These are phyloP conservation scores for Tilletia indica DNA, from an alignment of 1,284 basidiomycete genomes.

Conservation along the genomic window DNA sequence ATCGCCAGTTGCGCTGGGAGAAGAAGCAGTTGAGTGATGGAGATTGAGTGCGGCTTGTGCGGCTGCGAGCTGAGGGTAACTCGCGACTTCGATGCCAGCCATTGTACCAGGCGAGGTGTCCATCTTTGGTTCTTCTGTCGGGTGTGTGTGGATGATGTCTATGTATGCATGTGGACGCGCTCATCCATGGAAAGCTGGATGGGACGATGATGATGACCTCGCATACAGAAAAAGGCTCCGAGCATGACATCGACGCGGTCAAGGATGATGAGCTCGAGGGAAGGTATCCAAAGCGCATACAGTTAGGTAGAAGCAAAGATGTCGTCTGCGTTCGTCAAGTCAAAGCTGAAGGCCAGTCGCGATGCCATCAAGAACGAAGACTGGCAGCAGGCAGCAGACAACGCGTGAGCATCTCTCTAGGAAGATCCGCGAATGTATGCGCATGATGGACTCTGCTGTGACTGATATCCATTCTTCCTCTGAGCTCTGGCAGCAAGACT, in stretches of 20 bases:
- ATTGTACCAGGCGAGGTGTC: too few species aligned
- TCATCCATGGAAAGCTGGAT: neutral
- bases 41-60: too few species aligned
- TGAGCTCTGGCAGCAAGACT: constrained; percentile 12
- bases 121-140: too few species aligned
- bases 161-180: neutral
- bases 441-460: neutral
- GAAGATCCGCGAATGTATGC: neutral
- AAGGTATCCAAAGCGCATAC: too few species aligned
- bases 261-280: neutral
- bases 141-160: neutral
- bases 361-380: constrained; percentile 42
- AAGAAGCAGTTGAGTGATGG: too few species aligned
- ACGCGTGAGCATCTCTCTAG: constrained; percentile 21
- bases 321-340: constrained; percentile 30
- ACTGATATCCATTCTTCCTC: neutral
- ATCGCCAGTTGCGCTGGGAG: too few species aligned
- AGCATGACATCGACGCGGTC: neutral
- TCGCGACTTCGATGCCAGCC: too few species aligned
- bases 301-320: neutral
- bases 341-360: constrained; percentile 45
- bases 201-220: neutral
- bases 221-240: neutral
- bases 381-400: constrained; percentile 34
- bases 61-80: too few species aligned